A percentile compares a stretch with the other conserved stretches of the same genome.
Conservation (phyloP, 2,329 filamentous ascomycete genomes). For the Ophiostoma sp. region DNA sequence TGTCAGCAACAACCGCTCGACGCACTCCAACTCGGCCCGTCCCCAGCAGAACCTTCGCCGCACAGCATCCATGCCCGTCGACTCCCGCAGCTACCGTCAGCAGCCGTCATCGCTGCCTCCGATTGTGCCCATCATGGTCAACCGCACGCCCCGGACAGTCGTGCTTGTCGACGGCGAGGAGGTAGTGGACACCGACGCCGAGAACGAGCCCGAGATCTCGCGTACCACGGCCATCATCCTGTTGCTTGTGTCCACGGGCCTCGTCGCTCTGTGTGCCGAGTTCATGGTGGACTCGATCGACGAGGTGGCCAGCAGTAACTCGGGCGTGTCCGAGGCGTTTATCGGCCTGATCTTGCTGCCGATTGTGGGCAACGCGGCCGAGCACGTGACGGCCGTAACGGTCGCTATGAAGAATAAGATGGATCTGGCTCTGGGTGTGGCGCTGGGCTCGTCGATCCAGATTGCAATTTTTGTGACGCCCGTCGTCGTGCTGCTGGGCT, state of each 20-base stretch:
- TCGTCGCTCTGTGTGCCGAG: constrained; percentile 57
- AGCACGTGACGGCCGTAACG: constrained; percentile 57
- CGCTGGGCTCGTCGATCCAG: constrained; percentile 56
- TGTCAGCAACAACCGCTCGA: not conserved
- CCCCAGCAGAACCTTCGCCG: constrained; percentile 38
- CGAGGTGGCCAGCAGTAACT: constrained; percentile 44
- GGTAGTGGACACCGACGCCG: constrained; percentile 30
- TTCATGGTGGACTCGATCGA: constrained; percentile 57
- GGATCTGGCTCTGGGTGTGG: constrained; percentile 57
- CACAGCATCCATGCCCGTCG: constrained; percentile 49
- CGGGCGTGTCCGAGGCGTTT: constrained; percentile 50
- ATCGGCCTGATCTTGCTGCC: constrained; percentile 59
- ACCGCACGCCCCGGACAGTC: constrained; percentile 27
- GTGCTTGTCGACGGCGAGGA: constrained; percentile 13
- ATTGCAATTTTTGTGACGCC: constrained; percentile 59
- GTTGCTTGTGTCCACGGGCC: constrained; percentile 48
- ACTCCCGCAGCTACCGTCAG: constrained; percentile 27
- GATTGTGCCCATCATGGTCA: constrained; percentile 34
- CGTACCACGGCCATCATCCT: constrained; percentile 45
- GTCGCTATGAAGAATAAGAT: constrained; percentile 57
- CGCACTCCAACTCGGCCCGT: not conserved
- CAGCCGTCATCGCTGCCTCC: constrained; percentile 31
- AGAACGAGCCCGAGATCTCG: constrained; percentile 37
- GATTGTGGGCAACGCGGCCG: constrained; percentile 58
- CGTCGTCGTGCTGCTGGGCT: constrained; percentile 55